Percentiles rank a stretch among this genome's conserved stretches.
Conservation (phyloP, 2,329 filamentous ascomycete genomes). For the Stachybotrys chartarum region DNA sequence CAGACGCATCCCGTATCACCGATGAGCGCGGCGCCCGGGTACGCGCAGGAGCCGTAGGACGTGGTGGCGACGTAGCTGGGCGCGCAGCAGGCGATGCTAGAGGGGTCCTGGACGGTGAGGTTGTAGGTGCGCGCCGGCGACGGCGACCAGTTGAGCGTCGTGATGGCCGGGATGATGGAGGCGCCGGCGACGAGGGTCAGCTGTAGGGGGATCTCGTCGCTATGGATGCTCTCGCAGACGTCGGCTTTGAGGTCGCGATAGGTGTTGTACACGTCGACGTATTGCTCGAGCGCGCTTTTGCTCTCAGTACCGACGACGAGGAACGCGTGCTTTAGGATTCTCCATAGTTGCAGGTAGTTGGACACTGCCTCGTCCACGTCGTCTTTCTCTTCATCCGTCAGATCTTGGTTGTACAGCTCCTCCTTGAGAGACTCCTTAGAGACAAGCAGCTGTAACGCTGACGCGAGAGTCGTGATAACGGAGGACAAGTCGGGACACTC, state of each 20-base stretch:
- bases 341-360: constrained; percentile 21
- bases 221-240: constrained; percentile 26
- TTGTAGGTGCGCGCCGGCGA: constrained; percentile 15
- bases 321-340: constrained; percentile 21
- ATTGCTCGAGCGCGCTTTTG: constrained; percentile 19
- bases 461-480: constrained; percentile 23
- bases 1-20: constrained; percentile 24
- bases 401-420: constrained; percentile 16
- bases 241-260: constrained; percentile 21
- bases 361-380: constrained; percentile 17
- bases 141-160: constrained; percentile 21
- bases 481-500: constrained; percentile 26
- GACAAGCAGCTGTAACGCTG: constrained; percentile 20
- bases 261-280: constrained; percentile 22
- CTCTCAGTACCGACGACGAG: constrained; percentile 7
- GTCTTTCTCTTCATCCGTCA: constrained; percentile 9
- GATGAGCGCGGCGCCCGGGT: constrained; percentile 22
- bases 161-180: constrained; percentile 17
- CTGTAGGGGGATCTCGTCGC: constrained; percentile 19
- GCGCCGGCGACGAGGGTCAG: constrained; percentile 24
- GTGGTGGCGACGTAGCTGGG: constrained; percentile 14
- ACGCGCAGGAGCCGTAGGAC: constrained; percentile 15
- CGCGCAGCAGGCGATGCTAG: constrained; percentile 24
- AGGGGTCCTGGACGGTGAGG: constrained; percentile 25
- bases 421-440: constrained; percentile 13